A percentile compares a stretch with the other conserved stretches of the same genome.
Conservation (phyloP, 2,329 filamentous ascomycete genomes). For the Xylariales sp. region DNA sequence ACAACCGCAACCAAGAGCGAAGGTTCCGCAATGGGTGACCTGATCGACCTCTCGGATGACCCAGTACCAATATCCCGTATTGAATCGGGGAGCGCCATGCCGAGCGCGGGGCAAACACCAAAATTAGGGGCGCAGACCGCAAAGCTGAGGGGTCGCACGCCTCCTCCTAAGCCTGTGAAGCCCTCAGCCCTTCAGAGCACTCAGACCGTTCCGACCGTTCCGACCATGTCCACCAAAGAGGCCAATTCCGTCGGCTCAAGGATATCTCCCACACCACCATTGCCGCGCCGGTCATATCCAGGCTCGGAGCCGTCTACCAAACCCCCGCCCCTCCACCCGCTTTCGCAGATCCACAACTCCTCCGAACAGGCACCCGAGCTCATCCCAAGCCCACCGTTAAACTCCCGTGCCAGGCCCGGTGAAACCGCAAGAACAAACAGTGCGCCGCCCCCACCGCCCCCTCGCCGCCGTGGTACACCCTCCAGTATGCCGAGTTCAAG, state of each 20-base stretch:
- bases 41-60: conserved; percentile 72
- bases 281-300: conserved; percentile 51
- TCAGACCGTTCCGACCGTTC: conserved; percentile 42
- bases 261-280: conserved; percentile 51
- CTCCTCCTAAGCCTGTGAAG: conserved; percentile 66
- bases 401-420: neutral
- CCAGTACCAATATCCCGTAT: conserved; percentile 54
- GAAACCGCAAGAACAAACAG: conserved; percentile 29
- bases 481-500: conserved; percentile 47
- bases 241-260: conserved; percentile 20
- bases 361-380: conserved; percentile 46
- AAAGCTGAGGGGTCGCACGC: conserved; percentile 49
- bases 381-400: neutral
- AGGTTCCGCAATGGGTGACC: conserved; percentile 63
- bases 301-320: conserved; percentile 36
- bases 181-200: conserved; percentile 65
- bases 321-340: conserved; percentile 50
- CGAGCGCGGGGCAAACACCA: conserved; percentile 14
- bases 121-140: conserved; percentile 45
- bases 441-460: conserved; percentile 59
- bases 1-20: conserved; percentile 44
- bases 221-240: conserved; percentile 35
- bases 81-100: conserved; percentile 48
- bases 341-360: conserved; percentile 56
- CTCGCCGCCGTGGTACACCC: conserved; percentile 58